Percentiles rank a stretch among this genome's conserved stretches.
Evolutionary conservation across 768 basidiomycete genomes (phyloP).

Genomic region (Leccinum incarnatum): DNA sequence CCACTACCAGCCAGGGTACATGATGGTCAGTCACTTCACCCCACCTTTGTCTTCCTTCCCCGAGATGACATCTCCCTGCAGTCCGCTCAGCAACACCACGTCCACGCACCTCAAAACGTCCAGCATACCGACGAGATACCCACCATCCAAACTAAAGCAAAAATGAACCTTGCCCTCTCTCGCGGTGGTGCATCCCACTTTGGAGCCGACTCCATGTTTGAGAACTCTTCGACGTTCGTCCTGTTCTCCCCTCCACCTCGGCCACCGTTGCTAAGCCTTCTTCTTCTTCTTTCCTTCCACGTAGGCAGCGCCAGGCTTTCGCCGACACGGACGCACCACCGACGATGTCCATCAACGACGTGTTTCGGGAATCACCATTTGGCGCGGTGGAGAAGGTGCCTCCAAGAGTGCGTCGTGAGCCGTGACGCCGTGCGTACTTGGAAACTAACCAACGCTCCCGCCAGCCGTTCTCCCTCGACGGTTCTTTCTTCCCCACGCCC

Average conservation of each 20-base stretch:
- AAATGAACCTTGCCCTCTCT: slow-evolving; percentile 68
- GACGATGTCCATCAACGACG: slow-evolving; percentile 69
- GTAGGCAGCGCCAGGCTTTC: slow-evolving; percentile 58
- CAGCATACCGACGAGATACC: slow-evolving; percentile 73
- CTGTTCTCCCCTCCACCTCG: background rate
- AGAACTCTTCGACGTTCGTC: slow-evolving; percentile 46
- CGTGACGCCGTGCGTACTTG: background rate
- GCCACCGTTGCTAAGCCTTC: too few species aligned
- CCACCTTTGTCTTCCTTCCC: background rate
- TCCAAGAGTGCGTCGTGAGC: slow-evolving; percentile 20
- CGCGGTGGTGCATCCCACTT: slow-evolving; percentile 67
- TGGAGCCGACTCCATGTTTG: slow-evolving; percentile 84
- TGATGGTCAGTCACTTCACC: slow-evolving; percentile 55
- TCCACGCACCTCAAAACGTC: slow-evolving; percentile 50
- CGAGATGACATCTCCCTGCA: slow-evolving; percentile 20
- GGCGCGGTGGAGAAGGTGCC: slow-evolving; percentile 27
- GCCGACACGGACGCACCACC: slow-evolving; percentile 83
- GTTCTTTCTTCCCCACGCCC: slow-evolving; percentile 13
- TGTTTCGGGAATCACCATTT: slow-evolving; percentile 51
- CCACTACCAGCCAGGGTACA: slow-evolving; percentile 78
- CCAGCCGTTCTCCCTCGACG: slow-evolving; percentile 24
- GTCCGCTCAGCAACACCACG: slow-evolving; percentile 65
- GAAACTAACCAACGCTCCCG: background rate
- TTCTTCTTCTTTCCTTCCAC: background rate
- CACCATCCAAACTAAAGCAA: slow-evolving; percentile 75